A percentile compares a stretch with the other conserved stretches of the same genome.
phyloP scores from a whole-genome alignment of 768 basidiomycete genomes.

The Boletus tomentosulus region DNA sequence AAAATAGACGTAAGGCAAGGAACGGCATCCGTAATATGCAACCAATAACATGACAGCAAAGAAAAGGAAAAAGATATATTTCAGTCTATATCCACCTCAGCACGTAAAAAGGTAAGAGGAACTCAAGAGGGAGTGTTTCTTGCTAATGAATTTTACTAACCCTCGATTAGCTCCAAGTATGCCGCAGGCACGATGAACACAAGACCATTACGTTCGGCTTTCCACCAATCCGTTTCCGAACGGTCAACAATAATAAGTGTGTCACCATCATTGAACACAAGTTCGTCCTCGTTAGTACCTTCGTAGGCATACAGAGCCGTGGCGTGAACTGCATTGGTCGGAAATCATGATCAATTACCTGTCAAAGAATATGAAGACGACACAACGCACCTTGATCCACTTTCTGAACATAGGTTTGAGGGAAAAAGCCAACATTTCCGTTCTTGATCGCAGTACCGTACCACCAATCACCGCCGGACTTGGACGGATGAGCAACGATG shows the following conservation, averaged over 20 bases:
- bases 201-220: conserved; percentile 80
- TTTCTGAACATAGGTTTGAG: conserved; percentile 79
- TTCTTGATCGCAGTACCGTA: conserved; percentile 66
- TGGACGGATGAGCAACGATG: conserved; percentile 80
- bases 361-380: not conserved
- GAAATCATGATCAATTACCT: not conserved
- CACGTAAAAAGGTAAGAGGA: conserved; percentile 44
- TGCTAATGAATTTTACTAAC: conserved; percentile 66
- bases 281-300: conserved; percentile 69
- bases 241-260: conserved; percentile 73
- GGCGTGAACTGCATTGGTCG: conserved; percentile 49
- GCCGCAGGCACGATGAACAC: conserved; percentile 90
- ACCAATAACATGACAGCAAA: conserved; percentile 32
- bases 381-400: conserved; percentile 50
- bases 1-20: not conserved
- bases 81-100: conserved; percentile 68
- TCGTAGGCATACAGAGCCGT: conserved; percentile 79
- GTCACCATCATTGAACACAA: conserved; percentile 84
- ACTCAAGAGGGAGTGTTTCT: conserved; percentile 46
- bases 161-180: conserved; percentile 81
- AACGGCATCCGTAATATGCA: conserved; percentile 15
- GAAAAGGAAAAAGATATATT: conserved; percentile 50
- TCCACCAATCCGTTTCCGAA: conserved; percentile 92
- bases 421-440: conserved; percentile 83
- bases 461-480: conserved; percentile 89